phyloP scores from a whole-genome alignment of 2,329 filamentous ascomycete genomes.

The Botryotinia convoluta region DNA sequence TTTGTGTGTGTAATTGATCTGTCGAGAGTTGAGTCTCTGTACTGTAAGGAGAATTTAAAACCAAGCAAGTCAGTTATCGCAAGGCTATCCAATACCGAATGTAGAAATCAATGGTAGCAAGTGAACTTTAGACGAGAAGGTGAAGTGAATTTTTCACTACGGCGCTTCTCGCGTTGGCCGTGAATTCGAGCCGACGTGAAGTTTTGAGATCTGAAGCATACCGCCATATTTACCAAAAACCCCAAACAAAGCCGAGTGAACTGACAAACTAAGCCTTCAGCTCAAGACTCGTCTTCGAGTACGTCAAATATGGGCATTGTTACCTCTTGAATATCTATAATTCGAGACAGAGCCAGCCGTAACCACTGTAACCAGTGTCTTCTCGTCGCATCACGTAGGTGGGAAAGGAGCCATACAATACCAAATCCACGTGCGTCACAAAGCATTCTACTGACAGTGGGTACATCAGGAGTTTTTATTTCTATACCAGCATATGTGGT shows the following conservation, averaged over 20 bases:
- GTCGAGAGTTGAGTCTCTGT: too few species aligned
- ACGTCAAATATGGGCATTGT: neutral
- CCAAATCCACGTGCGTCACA: neutral
- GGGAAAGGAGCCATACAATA: too few species aligned
- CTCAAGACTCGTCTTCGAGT: neutral
- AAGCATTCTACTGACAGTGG: neutral
- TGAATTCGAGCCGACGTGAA: neutral
- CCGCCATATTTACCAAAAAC: neutral
- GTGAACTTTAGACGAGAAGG: neutral
- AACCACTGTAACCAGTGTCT: neutral
- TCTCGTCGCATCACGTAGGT: neutral
- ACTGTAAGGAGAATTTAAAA: too few species aligned
- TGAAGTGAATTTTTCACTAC: neutral
- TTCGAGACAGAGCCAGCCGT: neutral
- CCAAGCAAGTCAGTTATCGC: neutral
- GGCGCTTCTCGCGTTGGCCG: neutral
- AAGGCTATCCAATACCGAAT: neutral
- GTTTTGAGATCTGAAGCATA: neutral
- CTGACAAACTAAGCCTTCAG: neutral
- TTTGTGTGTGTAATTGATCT: neutral
- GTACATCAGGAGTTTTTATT: constrained; percentile 5
- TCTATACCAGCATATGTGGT: constrained; percentile 12
- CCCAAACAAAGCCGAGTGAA: neutral
- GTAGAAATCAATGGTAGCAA: neutral
- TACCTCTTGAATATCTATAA: neutral